Conservation (phyloP, 768 basidiomycete genomes). For the Pholiota microspora region DNA sequence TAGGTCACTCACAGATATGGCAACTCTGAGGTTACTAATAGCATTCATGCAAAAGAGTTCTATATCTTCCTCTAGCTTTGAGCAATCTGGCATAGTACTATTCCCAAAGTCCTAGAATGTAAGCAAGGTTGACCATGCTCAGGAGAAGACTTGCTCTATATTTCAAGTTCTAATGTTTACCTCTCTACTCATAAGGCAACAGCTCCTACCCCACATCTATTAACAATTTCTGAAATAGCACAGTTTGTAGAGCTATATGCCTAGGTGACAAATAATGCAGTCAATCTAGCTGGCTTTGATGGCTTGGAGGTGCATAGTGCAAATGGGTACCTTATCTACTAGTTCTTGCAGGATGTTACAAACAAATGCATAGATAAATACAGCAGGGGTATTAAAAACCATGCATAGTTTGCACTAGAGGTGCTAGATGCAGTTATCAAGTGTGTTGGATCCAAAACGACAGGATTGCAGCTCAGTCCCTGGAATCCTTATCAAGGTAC, state of each 20-base stretch:
- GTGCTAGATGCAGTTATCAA: constrained; percentile 24
- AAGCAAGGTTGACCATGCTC: no score
- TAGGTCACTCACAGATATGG: background rate
- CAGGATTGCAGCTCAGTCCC: background rate
- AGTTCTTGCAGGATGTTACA: constrained; percentile 52
- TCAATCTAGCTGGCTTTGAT: background rate
- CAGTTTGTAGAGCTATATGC: background rate
- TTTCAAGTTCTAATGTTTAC: background rate
- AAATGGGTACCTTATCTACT: constrained; percentile 52
- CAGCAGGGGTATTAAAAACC: constrained; percentile 64
- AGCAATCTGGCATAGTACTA: background rate
- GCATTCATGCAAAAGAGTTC: background rate
- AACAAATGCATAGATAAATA: constrained; percentile 64
- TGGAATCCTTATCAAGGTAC: background rate
- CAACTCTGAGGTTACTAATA: background rate
- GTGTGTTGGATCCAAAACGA: constrained; percentile 27
- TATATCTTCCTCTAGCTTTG: background rate
- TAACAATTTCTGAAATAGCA: background rate
- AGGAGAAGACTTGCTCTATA: background rate
- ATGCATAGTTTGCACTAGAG: constrained; percentile 54
- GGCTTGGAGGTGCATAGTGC: background rate
- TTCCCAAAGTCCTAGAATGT: background rate
- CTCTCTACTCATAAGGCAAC: background rate
- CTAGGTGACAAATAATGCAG: background rate
- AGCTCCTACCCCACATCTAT: background rate